Base-by-base conservation (phyloP, 371 early-diverging fungal genomes). In the Haplosporangium sp. region DNA sequence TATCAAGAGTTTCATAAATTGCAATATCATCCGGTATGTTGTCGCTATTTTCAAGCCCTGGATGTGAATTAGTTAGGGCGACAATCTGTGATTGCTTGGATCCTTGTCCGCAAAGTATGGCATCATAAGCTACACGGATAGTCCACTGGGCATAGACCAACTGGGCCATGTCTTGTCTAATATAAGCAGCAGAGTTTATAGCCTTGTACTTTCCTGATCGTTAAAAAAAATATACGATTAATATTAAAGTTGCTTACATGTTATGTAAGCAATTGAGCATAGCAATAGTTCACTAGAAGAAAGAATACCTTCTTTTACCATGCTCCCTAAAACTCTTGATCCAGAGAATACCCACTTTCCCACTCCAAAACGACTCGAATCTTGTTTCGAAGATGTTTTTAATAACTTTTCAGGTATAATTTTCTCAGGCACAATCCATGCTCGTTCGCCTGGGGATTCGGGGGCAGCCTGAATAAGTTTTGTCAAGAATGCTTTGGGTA, bases 141-240 rank as follows among this genome's bases (percentile, higher is more conserved):
- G 74, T 70, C 79, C 73, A 73, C 15, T 78, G 79, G 1, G 79
- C 68, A 48, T 78, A 78, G 15, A 78, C 53, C 27, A 78, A 47
- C 2, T 40, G 45, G 2, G 71, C 47, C 50, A 74, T 48, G 52
- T 78, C 74, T 4, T 66, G 74, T 39, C 79, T 56, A 56, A 72
- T 62, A 39, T 56, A 73, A 4, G 74, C 79, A 1, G 65, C 34
- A 1, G 79, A n/a, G 37, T 59, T 69, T 44, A 78, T 69, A 15
- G 61, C 57, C 34, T 67, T 78, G 68, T 70, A 70, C 42, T 56
- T 63, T 38, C 79, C 79, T 78, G 47, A 1, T 47, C 9, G 11
- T 3, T 2, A 7, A 3, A 9, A 42, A 61, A 19, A 9, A 10
- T n/a, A 60, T 11, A 38, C 38, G 19, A 57, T 57, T 27, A 27